phyloP scores from a whole-genome alignment of 495 filamentous ascomycete species.

The Podospora didyma region DNA sequence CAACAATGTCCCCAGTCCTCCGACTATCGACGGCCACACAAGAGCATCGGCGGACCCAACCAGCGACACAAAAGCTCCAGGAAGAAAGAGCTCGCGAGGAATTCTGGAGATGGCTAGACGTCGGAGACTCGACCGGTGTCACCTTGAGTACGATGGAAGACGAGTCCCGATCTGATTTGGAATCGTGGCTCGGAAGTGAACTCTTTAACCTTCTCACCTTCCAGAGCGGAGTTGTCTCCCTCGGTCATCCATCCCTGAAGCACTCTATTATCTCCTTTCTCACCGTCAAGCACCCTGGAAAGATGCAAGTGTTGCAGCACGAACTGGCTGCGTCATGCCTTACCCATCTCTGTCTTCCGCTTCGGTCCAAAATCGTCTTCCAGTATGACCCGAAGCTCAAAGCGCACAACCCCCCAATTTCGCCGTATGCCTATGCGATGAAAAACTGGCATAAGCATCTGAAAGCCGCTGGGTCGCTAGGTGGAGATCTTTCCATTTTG shows the following conservation, averaged over 20 bases:
- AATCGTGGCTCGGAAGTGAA: slow-evolving; percentile 3
- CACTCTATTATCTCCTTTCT: slow-evolving; percentile 3
- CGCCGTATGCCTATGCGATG: slow-evolving; percentile 3
- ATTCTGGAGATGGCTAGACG: slow-evolving; percentile 4
- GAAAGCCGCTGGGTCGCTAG: neutral
- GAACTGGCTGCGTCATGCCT: slow-evolving; percentile 4
- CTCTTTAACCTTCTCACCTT: slow-evolving; percentile 3
- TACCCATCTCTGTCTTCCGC: slow-evolving; percentile 1
- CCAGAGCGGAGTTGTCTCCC: slow-evolving; percentile 3
- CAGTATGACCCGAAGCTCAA: neutral
- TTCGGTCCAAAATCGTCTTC: slow-evolving; percentile 1
- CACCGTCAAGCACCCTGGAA: neutral
- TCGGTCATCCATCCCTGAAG: slow-evolving; percentile 2
- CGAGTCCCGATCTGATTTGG: slow-evolving; percentile 1
- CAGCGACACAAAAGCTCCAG: neutral
- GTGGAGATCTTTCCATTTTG: neutral
- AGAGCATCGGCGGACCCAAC: neutral
- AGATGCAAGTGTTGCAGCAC: neutral
- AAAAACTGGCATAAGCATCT: slow-evolving; percentile 7
- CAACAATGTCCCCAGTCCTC: neutral
- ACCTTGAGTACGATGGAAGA: neutral
- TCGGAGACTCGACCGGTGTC: neutral
- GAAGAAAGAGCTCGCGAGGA: slow-evolving; percentile 1
- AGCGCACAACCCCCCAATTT: slow-evolving; percentile 1
- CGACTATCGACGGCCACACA: neutral